phyloP scores from a whole-genome alignment of 2,329 filamentous ascomycete species.

The Helotiales sp. region DNA sequence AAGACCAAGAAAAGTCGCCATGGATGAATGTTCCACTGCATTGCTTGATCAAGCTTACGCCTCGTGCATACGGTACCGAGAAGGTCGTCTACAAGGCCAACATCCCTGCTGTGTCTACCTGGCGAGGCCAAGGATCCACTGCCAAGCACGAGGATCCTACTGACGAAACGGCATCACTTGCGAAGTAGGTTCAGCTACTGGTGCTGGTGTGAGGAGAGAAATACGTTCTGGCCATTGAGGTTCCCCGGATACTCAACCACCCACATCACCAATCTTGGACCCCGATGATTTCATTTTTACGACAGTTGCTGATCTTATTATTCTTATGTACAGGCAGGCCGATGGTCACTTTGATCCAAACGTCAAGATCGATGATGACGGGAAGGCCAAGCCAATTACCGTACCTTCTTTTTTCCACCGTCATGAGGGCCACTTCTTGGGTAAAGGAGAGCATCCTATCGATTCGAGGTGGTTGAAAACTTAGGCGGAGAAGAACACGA shows the following conservation, averaged over 20 bases:
- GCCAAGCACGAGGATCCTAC: slow-evolving; percentile 72
- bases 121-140: slow-evolving; percentile 89
- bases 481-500: too few species aligned
- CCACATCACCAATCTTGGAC: too few species aligned
- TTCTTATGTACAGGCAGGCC: not conserved
- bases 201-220: not conserved
- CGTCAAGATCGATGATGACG: not conserved
- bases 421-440: too few species aligned
- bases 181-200: slow-evolving; percentile 1
- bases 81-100: slow-evolving; percentile 86
- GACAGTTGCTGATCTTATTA: not conserved
- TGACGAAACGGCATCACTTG: slow-evolving; percentile 22
- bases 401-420: too few species aligned
- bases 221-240: too few species aligned
- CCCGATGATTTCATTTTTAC: too few species aligned
- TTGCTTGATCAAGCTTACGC: slow-evolving; percentile 94
- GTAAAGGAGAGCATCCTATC: too few species aligned
- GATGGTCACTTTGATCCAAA: not conserved
- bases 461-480: too few species aligned
- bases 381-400: too few species aligned
- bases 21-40: slow-evolving; percentile 99
- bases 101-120: slow-evolving; percentile 94
- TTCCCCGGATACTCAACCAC: too few species aligned
- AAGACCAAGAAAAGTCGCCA: slow-evolving; percentile 85
- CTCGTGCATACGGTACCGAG: slow-evolving; percentile 89